Conservation (phyloP, 805 yeast species). For the Starmerella riodocensis region DNA sequence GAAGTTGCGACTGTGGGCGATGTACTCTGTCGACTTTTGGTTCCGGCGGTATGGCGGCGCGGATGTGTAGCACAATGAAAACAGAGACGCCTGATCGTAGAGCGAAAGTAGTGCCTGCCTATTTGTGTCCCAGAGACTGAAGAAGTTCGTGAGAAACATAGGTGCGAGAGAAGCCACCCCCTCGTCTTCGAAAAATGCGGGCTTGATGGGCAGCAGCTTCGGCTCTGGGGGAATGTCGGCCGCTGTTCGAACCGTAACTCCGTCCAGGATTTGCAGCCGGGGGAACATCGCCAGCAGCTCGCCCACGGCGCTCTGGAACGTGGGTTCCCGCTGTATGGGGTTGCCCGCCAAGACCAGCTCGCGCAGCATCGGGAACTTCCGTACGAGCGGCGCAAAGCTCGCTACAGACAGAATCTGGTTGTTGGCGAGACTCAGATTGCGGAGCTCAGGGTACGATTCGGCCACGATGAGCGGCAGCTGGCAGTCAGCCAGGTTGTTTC, state of each 20-base stretch:
- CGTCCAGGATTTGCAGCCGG: constrained; percentile 64
- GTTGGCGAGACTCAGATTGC: constrained; percentile 67
- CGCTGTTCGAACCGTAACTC: constrained; percentile 65
- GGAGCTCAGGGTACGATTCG: constrained; percentile 57
- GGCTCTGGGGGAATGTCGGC: constrained; percentile 32
- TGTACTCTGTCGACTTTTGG: constrained; percentile 2
- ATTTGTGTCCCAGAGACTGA: constrained; percentile 70
- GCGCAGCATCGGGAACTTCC: constrained; percentile 57
- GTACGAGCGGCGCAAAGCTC: constrained; percentile 59
- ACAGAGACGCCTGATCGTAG: constrained; percentile 73
- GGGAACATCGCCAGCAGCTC: constrained; percentile 69
- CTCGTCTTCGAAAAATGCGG: constrained; percentile 68
- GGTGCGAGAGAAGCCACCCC: constrained; percentile 59
- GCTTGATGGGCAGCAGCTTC: constrained; percentile 33
- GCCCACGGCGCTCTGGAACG: constrained; percentile 31
- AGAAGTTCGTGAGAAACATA: constrained; percentile 62
- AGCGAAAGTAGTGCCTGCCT: constrained; percentile 55
- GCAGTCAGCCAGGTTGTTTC: constrained; percentile 51
- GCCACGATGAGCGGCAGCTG: constrained; percentile 49
- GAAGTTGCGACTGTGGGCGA: constrained; percentile 36
- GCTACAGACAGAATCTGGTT: constrained; percentile 51
- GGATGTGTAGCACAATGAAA: constrained; percentile 66
- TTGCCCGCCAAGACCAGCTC: constrained; percentile 71
- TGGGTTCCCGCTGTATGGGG: constrained; percentile 43
- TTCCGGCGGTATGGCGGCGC: constrained; percentile 41